Evolutionary conservation across 768 basidiomycete genomes (phyloP).

Genomic region (Kwoniella bestiolae): DNA sequence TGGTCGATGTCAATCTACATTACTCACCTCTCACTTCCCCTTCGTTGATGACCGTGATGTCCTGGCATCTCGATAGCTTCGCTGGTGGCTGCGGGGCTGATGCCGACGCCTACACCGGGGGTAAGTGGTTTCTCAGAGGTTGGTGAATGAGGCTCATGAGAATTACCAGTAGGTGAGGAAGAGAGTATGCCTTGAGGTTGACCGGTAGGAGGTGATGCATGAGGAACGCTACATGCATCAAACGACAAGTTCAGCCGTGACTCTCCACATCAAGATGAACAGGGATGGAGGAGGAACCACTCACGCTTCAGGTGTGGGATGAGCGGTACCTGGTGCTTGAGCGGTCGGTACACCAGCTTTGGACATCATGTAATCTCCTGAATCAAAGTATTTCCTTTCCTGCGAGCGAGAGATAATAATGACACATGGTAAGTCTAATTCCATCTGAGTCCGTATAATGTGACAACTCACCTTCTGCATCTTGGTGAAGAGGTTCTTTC

Average conservation of each 20-base stretch:
- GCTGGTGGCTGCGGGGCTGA: constrained; percentile 47
- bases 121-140: constrained; percentile 17
- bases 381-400: constrained; percentile 99
- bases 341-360: constrained; percentile 90
- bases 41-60: constrained; percentile 17
- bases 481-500: constrained; percentile 90
- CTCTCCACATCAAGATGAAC: not conserved
- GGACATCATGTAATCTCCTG: constrained; percentile 95
- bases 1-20: too few species aligned
- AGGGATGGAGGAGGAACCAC: constrained; percentile 50
- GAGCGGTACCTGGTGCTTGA: constrained; percentile 88
- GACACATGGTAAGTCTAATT: not conserved
- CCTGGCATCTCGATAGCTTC: constrained; percentile 50
- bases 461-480: constrained; percentile 84
- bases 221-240: constrained; percentile 70
- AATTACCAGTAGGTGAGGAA: constrained; percentile 38
- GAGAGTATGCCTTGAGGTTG: constrained; percentile 46
- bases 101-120: constrained; percentile 44
- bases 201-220: constrained; percentile 74
- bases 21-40: constrained; percentile 47
- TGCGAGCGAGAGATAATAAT: constrained; percentile 52
- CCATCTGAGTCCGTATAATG: not conserved
- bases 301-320: constrained; percentile 96
- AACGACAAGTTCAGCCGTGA: not conserved
- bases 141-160: constrained; percentile 12